These are phyloP conservation scores for Ziziphus jujuba DNA, from an alignment of 306 rosid species.

Conservation along the genomic window DNA sequence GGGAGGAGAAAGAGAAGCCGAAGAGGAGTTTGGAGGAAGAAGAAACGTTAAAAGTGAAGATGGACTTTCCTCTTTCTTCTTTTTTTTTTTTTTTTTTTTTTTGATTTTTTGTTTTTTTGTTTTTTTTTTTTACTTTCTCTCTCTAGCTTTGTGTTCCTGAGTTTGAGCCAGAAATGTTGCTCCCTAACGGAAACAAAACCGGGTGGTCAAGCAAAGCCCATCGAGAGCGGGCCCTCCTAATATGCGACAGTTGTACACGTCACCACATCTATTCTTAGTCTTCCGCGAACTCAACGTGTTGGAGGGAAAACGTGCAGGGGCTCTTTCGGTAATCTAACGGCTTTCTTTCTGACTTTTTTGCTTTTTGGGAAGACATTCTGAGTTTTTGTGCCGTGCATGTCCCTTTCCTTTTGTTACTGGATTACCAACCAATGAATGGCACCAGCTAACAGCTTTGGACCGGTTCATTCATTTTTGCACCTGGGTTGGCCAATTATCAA, in stretches of 20 bases:
- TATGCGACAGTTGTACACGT: slow-evolving; percentile 48
- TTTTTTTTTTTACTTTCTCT: not conserved
- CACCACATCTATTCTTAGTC: slow-evolving; percentile 30
- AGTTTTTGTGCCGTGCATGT: no score
- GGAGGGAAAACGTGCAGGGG: slow-evolving; percentile 51
- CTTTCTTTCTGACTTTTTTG: not conserved
- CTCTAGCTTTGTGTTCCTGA: slow-evolving; percentile 35
- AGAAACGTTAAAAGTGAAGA: not conserved
- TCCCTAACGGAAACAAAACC: slow-evolving; percentile 32
- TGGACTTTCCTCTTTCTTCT: slow-evolving; percentile 12
- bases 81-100: not conserved
- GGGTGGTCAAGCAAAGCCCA: slow-evolving; percentile 35
- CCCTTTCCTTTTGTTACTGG: no score
- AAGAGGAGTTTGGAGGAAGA: slow-evolving; percentile 13
- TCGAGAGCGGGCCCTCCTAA: slow-evolving; percentile 58
- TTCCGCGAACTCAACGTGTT: slow-evolving; percentile 30
- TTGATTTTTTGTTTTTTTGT: no score
- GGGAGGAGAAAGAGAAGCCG: slow-evolving; percentile 4
- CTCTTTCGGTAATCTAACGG: not conserved
- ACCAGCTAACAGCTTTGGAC: no score
- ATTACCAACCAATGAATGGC: no score
- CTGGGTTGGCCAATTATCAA: no score
- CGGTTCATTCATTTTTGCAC: no score
- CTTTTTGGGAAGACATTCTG: no score
- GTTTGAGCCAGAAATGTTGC: slow-evolving; percentile 46